These are phyloP conservation scores for Lepraria neglecta DNA, from an alignment of 495 filamentous ascomycete genomes.

Conservation along the genomic window DNA sequence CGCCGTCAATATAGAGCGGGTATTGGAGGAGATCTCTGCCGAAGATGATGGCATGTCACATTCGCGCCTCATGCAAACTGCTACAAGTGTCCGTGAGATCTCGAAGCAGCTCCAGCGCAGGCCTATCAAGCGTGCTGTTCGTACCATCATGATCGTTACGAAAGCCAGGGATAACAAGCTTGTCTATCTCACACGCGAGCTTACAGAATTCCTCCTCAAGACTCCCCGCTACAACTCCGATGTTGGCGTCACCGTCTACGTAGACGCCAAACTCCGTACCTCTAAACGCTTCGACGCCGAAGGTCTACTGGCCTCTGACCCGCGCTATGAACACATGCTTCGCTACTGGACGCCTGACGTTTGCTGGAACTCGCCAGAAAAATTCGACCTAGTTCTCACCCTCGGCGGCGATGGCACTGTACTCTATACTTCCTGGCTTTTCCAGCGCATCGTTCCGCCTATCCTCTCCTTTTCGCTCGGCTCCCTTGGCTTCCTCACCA, in stretches of 20 bases:
- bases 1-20: slow-evolving; percentile 88
- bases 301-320: slow-evolving; percentile 62
- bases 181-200: slow-evolving; percentile 75
- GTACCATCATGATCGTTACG: slow-evolving; percentile 92
- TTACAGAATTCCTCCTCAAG: slow-evolving; percentile 77
- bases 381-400: slow-evolving; percentile 87
- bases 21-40: slow-evolving; percentile 81
- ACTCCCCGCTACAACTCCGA: slow-evolving; percentile 78
- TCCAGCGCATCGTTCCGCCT: slow-evolving; percentile 86
- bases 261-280: slow-evolving; percentile 81
- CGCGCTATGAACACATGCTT: slow-evolving; percentile 69
- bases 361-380: slow-evolving; percentile 82
- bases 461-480: slow-evolving; percentile 85
- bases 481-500: slow-evolving; percentile 86
- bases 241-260: slow-evolving; percentile 82
- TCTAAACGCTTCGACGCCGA: slow-evolving; percentile 81
- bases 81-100: slow-evolving; percentile 88
- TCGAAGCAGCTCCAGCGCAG: slow-evolving; percentile 86
- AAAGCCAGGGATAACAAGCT: slow-evolving; percentile 90
- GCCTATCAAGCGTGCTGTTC: slow-evolving; percentile 80
- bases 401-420: slow-evolving; percentile 91
- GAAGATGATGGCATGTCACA: slow-evolving; percentile 89
- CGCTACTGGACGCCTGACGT: slow-evolving; percentile 92
- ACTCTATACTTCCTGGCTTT: slow-evolving; percentile 86
- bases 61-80: slow-evolving; percentile 87